Conservation (phyloP, 179 eudicot genomes). For the Pouteria campechiana region DNA sequence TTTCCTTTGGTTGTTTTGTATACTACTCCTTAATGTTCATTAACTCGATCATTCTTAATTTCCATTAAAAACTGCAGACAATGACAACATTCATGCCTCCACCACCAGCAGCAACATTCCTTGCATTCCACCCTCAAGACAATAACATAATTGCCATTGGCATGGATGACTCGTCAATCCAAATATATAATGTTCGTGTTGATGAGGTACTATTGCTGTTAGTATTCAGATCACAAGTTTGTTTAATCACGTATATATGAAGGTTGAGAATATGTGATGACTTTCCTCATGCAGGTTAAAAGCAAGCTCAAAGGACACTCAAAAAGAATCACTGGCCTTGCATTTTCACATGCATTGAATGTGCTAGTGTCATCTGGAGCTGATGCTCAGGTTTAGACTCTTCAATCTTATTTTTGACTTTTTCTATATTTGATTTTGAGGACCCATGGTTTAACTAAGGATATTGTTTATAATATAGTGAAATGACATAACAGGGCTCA, state of each 20-base stretch:
- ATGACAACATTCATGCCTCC: slow-evolving; percentile 90
- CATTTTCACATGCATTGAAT: slow-evolving; percentile 66
- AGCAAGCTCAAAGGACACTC: slow-evolving; percentile 83
- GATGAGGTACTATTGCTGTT: slow-evolving; percentile 50
- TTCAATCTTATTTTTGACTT: too few relatives aligned
- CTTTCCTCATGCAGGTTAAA: slow-evolving; percentile 46
- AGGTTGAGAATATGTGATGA: neutral
- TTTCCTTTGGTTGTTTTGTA: too few relatives aligned
- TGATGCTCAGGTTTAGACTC: slow-evolving; percentile 65
- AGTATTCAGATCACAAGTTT: neutral
- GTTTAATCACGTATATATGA: neutral
- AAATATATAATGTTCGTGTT: slow-evolving; percentile 75
- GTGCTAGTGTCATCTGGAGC: slow-evolving; percentile 92
- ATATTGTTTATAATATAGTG: too few relatives aligned
- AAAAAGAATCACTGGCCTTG: slow-evolving; percentile 82
- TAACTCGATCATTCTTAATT: too few relatives aligned
- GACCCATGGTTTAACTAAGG: too few relatives aligned
- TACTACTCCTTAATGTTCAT: too few relatives aligned
- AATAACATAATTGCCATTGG: slow-evolving; percentile 88
- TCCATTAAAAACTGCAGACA: slow-evolving; percentile 40
- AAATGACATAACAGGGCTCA: too few relatives aligned
- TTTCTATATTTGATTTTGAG: too few relatives aligned
- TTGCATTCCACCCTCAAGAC: slow-evolving; percentile 88
- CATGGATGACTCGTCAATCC: slow-evolving; percentile 88
- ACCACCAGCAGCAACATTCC: slow-evolving; percentile 83